These are phyloP conservation scores for Aspergillus awamori DNA, from an alignment of 2,329 filamentous ascomycete species.

Conservation along the genomic window DNA sequence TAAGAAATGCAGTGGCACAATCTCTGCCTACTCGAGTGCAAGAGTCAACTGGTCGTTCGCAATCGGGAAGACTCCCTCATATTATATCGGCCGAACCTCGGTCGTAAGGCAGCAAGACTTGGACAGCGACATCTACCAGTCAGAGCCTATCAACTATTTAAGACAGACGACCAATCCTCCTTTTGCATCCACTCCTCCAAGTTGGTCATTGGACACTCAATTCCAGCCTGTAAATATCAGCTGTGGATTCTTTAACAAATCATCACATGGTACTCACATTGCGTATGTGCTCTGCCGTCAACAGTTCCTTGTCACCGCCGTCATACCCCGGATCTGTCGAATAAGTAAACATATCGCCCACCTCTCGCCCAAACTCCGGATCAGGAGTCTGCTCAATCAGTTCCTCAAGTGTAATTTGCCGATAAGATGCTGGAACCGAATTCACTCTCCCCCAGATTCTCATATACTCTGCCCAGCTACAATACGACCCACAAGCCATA, in stretches of 20 bases:
- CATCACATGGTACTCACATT: slow-evolving; percentile 39
- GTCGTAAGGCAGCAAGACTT: no score
- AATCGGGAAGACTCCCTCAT: no score
- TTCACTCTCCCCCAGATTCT: slow-evolving; percentile 46
- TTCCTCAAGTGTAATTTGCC: slow-evolving; percentile 45
- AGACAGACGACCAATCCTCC: slow-evolving; percentile 32
- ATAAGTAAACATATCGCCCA: slow-evolving; percentile 53
- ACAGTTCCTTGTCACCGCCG: slow-evolving; percentile 46
- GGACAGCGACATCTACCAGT: no score
- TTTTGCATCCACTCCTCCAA: slow-evolving; percentile 32
- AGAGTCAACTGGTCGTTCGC: no score
- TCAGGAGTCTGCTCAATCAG: slow-evolving; percentile 46
- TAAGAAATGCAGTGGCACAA: not conserved
- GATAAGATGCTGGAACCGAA: slow-evolving; percentile 41
- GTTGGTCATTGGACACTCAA: slow-evolving; percentile 42
- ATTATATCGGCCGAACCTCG: no score
- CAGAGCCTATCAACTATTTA: not conserved
- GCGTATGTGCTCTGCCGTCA: slow-evolving; percentile 49
- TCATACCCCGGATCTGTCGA: slow-evolving; percentile 54
- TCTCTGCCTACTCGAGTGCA: not conserved
- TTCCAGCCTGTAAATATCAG: slow-evolving; percentile 39
- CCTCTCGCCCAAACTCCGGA: slow-evolving; percentile 48
- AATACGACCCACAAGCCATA: slow-evolving; percentile 52
- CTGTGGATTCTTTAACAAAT: not conserved
- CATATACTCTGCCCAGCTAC: slow-evolving; percentile 53